Conservation (phyloP, 2,329 filamentous ascomycete species). For the Fusarium gaditjirri region DNA sequence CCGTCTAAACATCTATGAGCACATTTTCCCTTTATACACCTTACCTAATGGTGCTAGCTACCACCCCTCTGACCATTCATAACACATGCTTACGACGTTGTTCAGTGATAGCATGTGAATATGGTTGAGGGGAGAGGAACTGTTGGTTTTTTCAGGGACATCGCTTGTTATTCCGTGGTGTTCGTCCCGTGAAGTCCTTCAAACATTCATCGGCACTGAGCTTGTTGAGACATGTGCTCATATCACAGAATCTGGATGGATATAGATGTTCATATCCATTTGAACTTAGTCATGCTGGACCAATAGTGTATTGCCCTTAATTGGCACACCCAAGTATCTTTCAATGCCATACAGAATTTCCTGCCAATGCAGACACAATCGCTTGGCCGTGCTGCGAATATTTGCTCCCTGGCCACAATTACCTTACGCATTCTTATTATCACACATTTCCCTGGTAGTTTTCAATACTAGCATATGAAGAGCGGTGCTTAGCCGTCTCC, state of each 20-base stretch:
- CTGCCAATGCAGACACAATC: neutral
- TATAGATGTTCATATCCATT: neutral
- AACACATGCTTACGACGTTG: slow-evolving; percentile 65
- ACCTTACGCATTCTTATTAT: neutral
- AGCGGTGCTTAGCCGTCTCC: neutral
- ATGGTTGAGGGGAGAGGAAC: slow-evolving; percentile 71
- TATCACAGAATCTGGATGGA: neutral
- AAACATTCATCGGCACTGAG: slow-evolving; percentile 29
- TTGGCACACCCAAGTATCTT: neutral
- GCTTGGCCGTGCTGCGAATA: neutral
- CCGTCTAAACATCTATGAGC: neutral
- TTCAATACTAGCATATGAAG: neutral
- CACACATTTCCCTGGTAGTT: neutral
- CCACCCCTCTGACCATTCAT: slow-evolving; percentile 74
- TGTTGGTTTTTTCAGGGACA: slow-evolving; percentile 46
- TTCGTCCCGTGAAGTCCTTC: slow-evolving; percentile 45
- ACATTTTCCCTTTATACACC: neutral
- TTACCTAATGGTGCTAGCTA: neutral
- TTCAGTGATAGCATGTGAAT: slow-evolving; percentile 72
- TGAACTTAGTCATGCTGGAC: neutral
- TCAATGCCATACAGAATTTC: neutral
- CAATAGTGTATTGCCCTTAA: neutral
- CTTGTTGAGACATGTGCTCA: neutral
- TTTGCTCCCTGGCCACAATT: neutral
- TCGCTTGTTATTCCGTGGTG: slow-evolving; percentile 37